Evolutionary conservation across 371 early-diverging fungal species (phyloP).

Genomic region (Mortierella sp.): DNA sequence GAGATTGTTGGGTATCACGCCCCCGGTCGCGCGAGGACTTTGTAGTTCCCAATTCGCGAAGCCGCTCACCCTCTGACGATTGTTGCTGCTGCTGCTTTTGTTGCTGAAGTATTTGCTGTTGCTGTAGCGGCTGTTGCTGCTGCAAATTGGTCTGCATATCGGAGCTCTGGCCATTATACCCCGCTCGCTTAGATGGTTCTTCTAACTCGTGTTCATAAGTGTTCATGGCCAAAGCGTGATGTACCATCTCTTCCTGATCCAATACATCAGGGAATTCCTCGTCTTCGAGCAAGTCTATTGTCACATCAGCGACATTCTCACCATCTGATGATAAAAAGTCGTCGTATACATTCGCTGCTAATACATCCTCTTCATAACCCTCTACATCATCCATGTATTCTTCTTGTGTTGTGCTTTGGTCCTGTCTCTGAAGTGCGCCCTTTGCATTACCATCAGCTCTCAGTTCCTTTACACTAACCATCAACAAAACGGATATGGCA

Average conservation of each 20-base stretch:
- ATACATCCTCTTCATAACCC: conserved; percentile 60
- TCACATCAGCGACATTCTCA: conserved; percentile 43
- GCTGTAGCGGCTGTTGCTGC: conserved; percentile 16
- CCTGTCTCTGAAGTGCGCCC: conserved; percentile 19
- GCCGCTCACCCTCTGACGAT: neutral
- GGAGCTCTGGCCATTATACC: neutral
- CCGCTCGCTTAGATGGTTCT: conserved; percentile 12
- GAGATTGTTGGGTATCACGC: conserved; percentile 15
- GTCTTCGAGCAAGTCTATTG: conserved; percentile 57
- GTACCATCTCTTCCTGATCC: conserved; percentile 38
- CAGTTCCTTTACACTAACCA: conserved; percentile 86
- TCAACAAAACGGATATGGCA: neutral
- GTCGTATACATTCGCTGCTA: conserved; percentile 65
- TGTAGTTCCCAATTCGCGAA: neutral
- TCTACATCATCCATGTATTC: conserved; percentile 56
- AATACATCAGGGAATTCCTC: conserved; percentile 59
- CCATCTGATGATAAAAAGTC: conserved; percentile 38
- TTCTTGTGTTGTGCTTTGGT: conserved; percentile 25
- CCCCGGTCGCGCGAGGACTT: conserved; percentile 10
- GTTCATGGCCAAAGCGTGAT: conserved; percentile 22
- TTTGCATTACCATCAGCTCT: conserved; percentile 70
- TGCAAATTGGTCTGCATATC: neutral
- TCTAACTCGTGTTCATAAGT: conserved; percentile 24
- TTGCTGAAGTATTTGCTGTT: conserved; percentile 20
- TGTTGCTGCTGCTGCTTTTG: conserved; percentile 19